Base-by-base conservation (phyloP, 192 early-diverging fungal genomes). In the Linnemannia hyalina region DNA sequence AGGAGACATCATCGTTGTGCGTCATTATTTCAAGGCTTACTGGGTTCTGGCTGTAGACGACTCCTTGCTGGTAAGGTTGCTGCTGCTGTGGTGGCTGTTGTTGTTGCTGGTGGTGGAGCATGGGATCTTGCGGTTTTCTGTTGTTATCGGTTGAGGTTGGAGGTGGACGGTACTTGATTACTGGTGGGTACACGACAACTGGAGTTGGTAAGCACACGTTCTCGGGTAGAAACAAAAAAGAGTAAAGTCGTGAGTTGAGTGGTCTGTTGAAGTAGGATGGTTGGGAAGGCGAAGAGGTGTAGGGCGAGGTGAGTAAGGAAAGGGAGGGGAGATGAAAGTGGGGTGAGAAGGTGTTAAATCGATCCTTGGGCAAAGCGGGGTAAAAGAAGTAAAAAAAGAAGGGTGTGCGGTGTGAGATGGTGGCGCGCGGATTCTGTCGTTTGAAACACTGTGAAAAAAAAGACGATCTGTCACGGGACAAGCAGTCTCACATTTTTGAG, bases 41-140 rank as follows among this genome's bases (percentile, higher is more conserved):
- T 57, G 72, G 73, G 9, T 70, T 71, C 36, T 76, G 73, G 65
- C 74, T 41, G 47, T 81, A 81, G 49, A 81, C 54, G 29, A 76
- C 55, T 1, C 49, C 54, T 23, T 35, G 74, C 22, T 54, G 80
- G 42, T 76, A 81, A 6, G 80, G 20, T n/a, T 73, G 72, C 46
- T 29, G 38, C 36, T 35, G 72, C n/a, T 73, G 73, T 26, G 46
- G 41, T 10, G 46, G 73, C 44, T 74, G 73, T 16, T 54, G 73
- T 3, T 38, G 73, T 29, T 44, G 73, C 16, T 74, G 73, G 29
- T 74, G 73, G 46, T 74, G 73, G 29, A 74, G 73, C 73, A 74
- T 74, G 26, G 9, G 18, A 0, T 52, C 8, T 71, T 22, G 22
- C 10, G 38, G 40, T 22, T 42, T 42, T 22, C 32, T 42, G 22